phyloP scores from a whole-genome alignment of 495 filamentous ascomycete genomes.

The Penicillium pancosmium region DNA sequence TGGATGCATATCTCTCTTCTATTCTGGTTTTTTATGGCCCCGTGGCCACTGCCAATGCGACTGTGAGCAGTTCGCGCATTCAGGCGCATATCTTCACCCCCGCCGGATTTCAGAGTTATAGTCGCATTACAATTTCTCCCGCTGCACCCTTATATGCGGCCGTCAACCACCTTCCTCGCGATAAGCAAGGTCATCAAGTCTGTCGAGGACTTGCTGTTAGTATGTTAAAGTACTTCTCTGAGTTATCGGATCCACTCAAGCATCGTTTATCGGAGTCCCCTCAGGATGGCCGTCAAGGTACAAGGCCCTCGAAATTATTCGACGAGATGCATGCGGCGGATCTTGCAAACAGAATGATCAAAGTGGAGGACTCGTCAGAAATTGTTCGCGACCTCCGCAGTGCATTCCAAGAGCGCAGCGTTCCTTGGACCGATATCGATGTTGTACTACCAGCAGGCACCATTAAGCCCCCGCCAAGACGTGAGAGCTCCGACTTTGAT shows the following conservation, averaged over 20 bases:
- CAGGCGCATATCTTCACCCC: constrained; percentile 89
- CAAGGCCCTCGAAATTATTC: constrained; percentile 66
- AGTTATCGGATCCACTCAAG: constrained; percentile 78
- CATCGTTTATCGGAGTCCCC: constrained; percentile 47
- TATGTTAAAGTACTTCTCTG: constrained; percentile 88
- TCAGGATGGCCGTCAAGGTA: constrained; percentile 34
- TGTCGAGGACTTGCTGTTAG: constrained; percentile 88
- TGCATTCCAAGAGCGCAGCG: constrained; percentile 74
- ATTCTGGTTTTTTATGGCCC: constrained; percentile 85
- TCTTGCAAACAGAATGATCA: constrained; percentile 78
- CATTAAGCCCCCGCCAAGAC: constrained; percentile 52
- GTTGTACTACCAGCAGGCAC: constrained; percentile 77
- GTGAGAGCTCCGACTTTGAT: constrained; percentile 44
- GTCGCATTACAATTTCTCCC: constrained; percentile 87
- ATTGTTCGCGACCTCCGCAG: constrained; percentile 69
- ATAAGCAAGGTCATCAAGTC: constrained; percentile 91
- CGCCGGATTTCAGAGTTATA: constrained; percentile 84
- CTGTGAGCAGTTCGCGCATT: constrained; percentile 84
- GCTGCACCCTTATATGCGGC: constrained; percentile 93
- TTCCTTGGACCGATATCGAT: constrained; percentile 86
- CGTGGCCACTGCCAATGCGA: constrained; percentile 80
- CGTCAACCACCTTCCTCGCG: constrained; percentile 87
- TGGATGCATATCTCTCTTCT: constrained; percentile 74
- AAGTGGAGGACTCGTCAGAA: constrained; percentile 71
- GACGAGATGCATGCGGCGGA: constrained; percentile 91